phyloP scores from a whole-genome alignment of 352 stramenopile genomes.

The Thraustochytrium sp. region DNA sequence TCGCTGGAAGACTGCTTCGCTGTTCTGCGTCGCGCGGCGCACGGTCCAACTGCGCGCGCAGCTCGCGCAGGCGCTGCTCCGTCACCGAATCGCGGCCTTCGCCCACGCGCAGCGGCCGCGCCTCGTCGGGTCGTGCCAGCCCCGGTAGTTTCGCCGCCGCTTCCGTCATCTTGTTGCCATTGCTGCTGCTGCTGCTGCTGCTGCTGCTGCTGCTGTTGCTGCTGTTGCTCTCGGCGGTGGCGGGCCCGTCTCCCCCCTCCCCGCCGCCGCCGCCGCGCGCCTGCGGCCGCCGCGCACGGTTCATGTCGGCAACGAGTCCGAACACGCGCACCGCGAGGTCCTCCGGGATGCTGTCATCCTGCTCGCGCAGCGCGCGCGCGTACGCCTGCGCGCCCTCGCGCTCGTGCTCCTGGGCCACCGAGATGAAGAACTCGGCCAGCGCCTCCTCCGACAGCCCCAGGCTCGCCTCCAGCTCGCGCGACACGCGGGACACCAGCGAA shows the following conservation, averaged over 20 bases:
- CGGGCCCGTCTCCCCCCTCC: too few relatives aligned
- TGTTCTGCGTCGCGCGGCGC: neutral
- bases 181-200: neutral
- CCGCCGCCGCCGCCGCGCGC: too few relatives aligned
- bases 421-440: conserved; percentile 32
- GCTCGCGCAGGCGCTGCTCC: neutral
- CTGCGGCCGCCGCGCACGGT: neutral
- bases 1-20: neutral
- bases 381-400: neutral
- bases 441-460: neutral
- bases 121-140: neutral
- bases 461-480: neutral
- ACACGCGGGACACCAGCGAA: neutral
- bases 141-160: neutral
- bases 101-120: neutral
- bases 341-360: conserved; percentile 8
- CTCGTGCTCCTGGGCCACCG: neutral
- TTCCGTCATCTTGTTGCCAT: neutral
- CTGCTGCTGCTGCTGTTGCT: neutral
- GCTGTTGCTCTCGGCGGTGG: neutral
- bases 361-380: neutral
- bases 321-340: neutral
- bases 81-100: conserved; percentile 10
- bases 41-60: neutral
- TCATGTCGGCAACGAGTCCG: neutral